Evolutionary conservation across 768 basidiomycete species (phyloP).

Genomic region (Lentinula detonsa): DNA sequence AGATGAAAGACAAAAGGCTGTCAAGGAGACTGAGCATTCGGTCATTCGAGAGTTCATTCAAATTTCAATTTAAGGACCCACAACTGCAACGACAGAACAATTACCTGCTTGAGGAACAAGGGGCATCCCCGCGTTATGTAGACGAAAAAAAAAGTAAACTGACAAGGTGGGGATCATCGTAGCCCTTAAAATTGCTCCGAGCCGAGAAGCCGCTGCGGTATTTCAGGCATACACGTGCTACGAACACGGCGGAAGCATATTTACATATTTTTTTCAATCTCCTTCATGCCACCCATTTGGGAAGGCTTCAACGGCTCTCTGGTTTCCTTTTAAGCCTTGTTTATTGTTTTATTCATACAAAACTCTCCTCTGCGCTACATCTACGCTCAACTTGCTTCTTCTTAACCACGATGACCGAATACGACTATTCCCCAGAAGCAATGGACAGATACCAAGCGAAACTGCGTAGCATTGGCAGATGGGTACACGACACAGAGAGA

Average conservation of each 20-base stretch:
- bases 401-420: slow-evolving; percentile 27
- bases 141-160: too few species aligned
- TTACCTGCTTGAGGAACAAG: too few species aligned
- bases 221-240: slow-evolving; percentile 1
- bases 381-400: background rate
- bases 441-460: slow-evolving; percentile 28
- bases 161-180: too few species aligned
- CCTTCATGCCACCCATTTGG: background rate
- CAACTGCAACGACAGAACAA: too few species aligned
- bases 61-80: too few species aligned
- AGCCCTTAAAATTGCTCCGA: background rate
- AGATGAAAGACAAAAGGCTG: too few species aligned
- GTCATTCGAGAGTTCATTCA: too few species aligned
- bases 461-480: slow-evolving; percentile 28
- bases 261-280: background rate
- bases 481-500: slow-evolving; percentile 24
- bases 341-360: background rate
- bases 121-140: too few species aligned
- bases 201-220: background rate
- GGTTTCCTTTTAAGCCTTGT: background rate
- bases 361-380: background rate
- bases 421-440: slow-evolving; percentile 37
- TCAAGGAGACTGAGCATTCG: too few species aligned
- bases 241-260: background rate
- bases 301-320: background rate